Evolutionary conservation across 1,139 yeast species (phyloP), one percentile per base, ranked within the genome.

Genomic region (Geotrichum histeridarum): DNA sequence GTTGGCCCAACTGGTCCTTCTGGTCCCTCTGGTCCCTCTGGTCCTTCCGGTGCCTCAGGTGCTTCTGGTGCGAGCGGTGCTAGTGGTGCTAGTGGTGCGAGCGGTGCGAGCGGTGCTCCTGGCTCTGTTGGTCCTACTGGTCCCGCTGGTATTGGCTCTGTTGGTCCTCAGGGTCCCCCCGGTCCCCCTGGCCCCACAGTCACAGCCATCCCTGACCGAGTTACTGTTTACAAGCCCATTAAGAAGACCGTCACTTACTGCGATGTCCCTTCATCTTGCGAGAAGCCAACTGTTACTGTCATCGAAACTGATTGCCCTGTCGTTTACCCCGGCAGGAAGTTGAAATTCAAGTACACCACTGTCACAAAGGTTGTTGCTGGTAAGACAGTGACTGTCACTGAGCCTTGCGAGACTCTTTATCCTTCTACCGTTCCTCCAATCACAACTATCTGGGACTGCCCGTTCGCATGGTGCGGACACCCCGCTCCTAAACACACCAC

Each of bases 351-450:
- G 22, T 46, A 46, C 49, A 54, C 56, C 9, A 50, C 54, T 42
- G 38, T 38, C 42, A 18, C 42, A 11, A 54, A 53, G 12, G 51
- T 50, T 14, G 41, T 48, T 17, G 39, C 30, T 5, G 56, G 46
- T 33, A 35, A 36, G 38, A 54, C 56, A 8, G 45, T 46, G 32
- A 54, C 56, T 42, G 54, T 54, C 18, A 54, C 56, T 32, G 56
- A 54, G 33, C 56, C 56, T 9, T 54, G 56, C 44, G 42, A 48
- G 15, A 46, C 45, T n/a, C 18, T 36, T 18, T 27, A 51, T 42
- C 44, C 44, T 12, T 46, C 54, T 1, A 39, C 48, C 32, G 37
- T 47, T 37, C 45, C 54, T 11, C 27, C 27, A 3, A 27, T 53
- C 47, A 39, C 30, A n/a, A 41, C 50, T 18, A 22, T 37, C 12